Conservation (phyloP, 164 flowering plant species). For the Vitis rupestris region DNA sequence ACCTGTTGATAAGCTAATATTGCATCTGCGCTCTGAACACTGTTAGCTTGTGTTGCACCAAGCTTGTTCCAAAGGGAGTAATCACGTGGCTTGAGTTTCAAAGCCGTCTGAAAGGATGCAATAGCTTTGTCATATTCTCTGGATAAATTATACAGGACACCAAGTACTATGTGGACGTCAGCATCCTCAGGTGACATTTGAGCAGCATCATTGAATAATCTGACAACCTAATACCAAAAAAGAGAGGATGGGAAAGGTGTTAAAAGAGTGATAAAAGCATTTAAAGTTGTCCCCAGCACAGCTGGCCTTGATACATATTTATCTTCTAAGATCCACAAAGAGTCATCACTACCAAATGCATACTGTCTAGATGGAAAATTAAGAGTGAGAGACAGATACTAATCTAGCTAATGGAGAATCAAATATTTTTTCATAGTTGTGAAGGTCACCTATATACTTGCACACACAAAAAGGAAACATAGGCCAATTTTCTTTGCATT, state of each 20-base stretch:
- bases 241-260: background rate
- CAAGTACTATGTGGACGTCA: conserved; percentile 93
- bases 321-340: no score
- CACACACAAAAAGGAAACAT: no score
- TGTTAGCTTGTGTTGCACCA: conserved; percentile 98
- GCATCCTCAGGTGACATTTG: conserved; percentile 90
- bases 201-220: conserved; percentile 85
- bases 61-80: conserved; percentile 99
- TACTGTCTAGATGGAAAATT: no score
- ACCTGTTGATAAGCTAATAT: conserved; percentile 94
- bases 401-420: no score
- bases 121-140: conserved; percentile 95
- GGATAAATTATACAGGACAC: conserved; percentile 84
- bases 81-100: conserved; percentile 89
- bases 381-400: no score
- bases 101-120: conserved; percentile 69
- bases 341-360: no score
- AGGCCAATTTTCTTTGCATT: no score
- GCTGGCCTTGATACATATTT: no score
- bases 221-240: conserved; percentile 52
- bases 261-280: background rate
- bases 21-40: conserved; percentile 96
- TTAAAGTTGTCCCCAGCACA: background rate
- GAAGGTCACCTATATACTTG: no score
- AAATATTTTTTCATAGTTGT: no score